A percentile compares a stretch with the other conserved stretches of the same genome.
These are phyloP conservation scores for Penicillium psychrosexuale DNA, from an alignment of 2,329 filamentous ascomycete species.

Conservation along the genomic window DNA sequence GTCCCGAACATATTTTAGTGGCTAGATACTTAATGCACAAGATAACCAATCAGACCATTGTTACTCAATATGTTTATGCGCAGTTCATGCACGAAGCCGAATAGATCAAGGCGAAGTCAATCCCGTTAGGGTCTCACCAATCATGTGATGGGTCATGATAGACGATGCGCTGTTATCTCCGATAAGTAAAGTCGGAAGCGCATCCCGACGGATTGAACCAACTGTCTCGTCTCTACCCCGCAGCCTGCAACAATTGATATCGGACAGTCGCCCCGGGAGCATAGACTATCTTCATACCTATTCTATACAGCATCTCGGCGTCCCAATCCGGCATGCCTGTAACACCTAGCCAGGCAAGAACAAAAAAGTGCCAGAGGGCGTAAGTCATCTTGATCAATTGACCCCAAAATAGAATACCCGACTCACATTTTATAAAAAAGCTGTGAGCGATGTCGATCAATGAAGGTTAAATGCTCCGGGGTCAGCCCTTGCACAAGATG, in stretches of 20 bases:
- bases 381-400: conserved; percentile 6
- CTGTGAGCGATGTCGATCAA: conserved; percentile 27
- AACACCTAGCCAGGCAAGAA: conserved; percentile 8
- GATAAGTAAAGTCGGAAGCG: conserved; percentile 21
- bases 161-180: not conserved
- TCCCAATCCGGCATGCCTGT: conserved; percentile 14
- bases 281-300: not conserved
- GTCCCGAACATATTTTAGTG: not conserved
- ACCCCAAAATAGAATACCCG: not conserved
- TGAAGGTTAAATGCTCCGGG: conserved; percentile 32
- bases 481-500: conserved; percentile 26
- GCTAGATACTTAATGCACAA: not conserved
- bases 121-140: not conserved
- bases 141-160: not conserved
- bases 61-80: not conserved
- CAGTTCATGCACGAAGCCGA: not conserved
- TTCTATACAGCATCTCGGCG: not conserved
- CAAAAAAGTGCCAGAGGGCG: conserved; percentile 23
- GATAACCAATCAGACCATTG: not conserved
- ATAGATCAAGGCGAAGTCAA: not conserved
- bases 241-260: conserved; percentile 9
- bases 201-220: conserved; percentile 10
- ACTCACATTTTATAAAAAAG: conserved; percentile 7
- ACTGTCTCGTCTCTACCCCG: conserved; percentile 6
- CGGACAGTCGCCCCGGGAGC: conserved; percentile 14